Conservation (phyloP, 345 rosid genomes). For the Conringia planisiliqua region DNA sequence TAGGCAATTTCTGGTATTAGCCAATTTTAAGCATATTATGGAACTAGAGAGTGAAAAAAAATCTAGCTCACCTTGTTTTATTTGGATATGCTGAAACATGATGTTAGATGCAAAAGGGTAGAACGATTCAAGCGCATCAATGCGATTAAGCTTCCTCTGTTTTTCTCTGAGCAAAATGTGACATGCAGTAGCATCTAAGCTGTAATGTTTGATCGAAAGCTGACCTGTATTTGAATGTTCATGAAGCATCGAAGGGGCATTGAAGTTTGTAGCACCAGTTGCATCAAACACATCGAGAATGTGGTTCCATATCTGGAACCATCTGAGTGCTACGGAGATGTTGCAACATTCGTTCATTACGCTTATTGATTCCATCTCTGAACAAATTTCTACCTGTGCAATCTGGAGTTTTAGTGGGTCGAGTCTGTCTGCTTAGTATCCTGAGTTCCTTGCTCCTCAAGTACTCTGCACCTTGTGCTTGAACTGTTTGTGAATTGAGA, state of each 20-base stretch:
- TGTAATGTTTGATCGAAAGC: background rate
- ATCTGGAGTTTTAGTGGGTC: constrained; percentile 20
- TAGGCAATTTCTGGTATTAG: background rate
- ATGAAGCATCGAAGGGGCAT: background rate
- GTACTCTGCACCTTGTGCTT: constrained; percentile 61
- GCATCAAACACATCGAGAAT: constrained; percentile 4
- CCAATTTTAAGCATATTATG: background rate
- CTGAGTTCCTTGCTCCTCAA: constrained; percentile 49
- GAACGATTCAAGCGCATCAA: background rate
- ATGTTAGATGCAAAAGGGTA: background rate
- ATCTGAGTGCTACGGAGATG: constrained; percentile 32
- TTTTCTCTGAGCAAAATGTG: background rate
- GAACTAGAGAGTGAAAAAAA: background rate
- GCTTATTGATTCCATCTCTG: constrained; percentile 69
- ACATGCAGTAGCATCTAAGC: background rate
- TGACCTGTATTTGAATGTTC: background rate
- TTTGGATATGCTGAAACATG: background rate
- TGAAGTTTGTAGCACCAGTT: background rate
- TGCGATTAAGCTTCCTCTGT: background rate
- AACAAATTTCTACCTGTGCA: constrained; percentile 48
- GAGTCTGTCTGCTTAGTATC: constrained; percentile 30
- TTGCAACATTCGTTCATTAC: constrained; percentile 42
- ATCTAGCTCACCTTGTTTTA: background rate
- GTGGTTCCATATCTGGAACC: background rate
- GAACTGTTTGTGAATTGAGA: constrained; percentile 44